Percentiles rank a stretch among this genome's conserved stretches.
phyloP scores from a whole-genome alignment of 2,329 filamentous ascomycete genomes.

The Stachybotrys elegans region DNA sequence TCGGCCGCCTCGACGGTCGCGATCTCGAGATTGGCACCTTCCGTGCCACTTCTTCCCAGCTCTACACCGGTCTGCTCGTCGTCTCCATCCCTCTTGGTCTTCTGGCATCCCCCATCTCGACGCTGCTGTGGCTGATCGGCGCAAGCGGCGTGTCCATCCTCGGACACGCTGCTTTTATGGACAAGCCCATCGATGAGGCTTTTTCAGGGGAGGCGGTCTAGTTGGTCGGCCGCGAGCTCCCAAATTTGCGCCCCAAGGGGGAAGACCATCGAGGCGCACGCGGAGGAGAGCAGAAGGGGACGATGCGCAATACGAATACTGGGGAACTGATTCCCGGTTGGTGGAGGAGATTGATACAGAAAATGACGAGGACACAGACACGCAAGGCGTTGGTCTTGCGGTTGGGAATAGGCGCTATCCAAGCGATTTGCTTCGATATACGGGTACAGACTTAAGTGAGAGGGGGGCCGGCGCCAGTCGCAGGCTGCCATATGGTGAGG shows the following conservation, averaged over 20 bases:
- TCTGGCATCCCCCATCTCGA: conserved; percentile 77
- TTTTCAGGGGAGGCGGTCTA: conserved; percentile 99
- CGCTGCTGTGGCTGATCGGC: conserved; percentile 91
- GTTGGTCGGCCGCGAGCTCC: conserved; percentile 99
- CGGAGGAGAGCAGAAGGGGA: conserved; percentile 55
- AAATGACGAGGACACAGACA: conserved; percentile 51
- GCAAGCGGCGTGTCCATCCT: conserved; percentile 90
- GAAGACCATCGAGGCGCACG: conserved; percentile 96
- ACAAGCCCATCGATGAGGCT: conserved; percentile 99
- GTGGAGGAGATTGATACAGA: conserved; percentile 67
- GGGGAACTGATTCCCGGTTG: conserved; percentile 39
- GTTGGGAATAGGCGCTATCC: conserved; percentile 43
- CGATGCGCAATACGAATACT: conserved; percentile 31
- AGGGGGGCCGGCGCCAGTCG: conserved; percentile 30
- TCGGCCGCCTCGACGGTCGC: conserved; percentile 81
- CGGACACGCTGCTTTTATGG: conserved; percentile 91
- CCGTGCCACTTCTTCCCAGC: conserved; percentile 82
- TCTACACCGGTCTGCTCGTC: conserved; percentile 84
- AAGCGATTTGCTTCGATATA: conserved; percentile 58
- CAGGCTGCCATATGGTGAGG: conserved; percentile 26
- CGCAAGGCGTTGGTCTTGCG: conserved; percentile 48
- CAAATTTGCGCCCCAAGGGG: conserved; percentile 87
- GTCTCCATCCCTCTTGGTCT: conserved; percentile 81
- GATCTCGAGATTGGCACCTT: conserved; percentile 84
- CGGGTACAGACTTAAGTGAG: conserved; percentile 52